Percentiles rank a stretch among this genome's conserved stretches.
phyloP scores from a whole-genome alignment of 768 basidiomycete genomes.

The Termitomyces heimii region DNA sequence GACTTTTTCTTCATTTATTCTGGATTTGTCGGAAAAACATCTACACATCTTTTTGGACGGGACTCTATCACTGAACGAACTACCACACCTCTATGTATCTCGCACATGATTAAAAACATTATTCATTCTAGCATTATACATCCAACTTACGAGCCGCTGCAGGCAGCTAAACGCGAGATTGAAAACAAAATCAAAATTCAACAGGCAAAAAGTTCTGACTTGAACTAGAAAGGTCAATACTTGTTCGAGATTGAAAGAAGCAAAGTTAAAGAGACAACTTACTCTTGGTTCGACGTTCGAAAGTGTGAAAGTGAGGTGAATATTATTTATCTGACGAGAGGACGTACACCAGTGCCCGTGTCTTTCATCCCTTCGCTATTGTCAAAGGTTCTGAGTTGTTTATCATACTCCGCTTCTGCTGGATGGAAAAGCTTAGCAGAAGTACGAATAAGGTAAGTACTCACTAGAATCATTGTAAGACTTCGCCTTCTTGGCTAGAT shows the following conservation, averaged over 20 bases:
- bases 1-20: neutral
- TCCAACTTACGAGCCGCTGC: neutral
- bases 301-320: neutral
- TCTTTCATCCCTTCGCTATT: constrained; percentile 35
- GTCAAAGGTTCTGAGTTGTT: constrained; percentile 32
- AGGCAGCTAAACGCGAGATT: neutral
- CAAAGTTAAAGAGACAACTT: neutral
- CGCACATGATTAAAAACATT: neutral
- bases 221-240: neutral
- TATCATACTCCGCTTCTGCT: constrained; percentile 28
- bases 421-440: constrained; percentile 3
- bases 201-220: neutral
- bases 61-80: neutral
- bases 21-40: neutral
- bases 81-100: neutral
- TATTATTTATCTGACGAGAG: constrained; percentile 33
- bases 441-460: constrained; percentile 6
- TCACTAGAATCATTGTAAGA: constrained; percentile 24
- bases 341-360: constrained; percentile 34
- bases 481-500: constrained; percentile 34
- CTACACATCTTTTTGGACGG: constrained; percentile 1
- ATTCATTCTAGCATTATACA: constrained; percentile 10
- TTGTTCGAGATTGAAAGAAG: neutral
- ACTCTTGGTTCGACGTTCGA: neutral
- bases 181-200: neutral